phyloP scores from a whole-genome alignment of 352 stramenopile genomes.

The Phytophthora idaei region DNA sequence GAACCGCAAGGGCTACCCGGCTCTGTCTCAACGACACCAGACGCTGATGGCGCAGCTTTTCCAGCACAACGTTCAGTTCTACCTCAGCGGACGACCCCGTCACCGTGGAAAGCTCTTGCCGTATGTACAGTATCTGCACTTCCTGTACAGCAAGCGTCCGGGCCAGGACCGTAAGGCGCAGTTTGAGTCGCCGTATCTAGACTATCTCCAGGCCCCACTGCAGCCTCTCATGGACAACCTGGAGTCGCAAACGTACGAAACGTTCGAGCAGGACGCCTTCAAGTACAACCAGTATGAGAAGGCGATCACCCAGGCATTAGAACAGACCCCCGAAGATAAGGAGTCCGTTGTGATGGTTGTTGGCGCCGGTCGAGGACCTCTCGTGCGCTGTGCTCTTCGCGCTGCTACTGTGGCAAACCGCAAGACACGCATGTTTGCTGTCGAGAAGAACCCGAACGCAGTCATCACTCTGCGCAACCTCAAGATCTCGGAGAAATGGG shows the following conservation, averaged over 20 bases:
- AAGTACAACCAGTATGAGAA: constrained; percentile 98
- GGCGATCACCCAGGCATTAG: constrained; percentile 87
- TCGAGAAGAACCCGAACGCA: constrained; percentile 99
- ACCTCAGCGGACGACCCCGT: constrained; percentile 77
- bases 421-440: constrained; percentile 90
- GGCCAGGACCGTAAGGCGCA: constrained; percentile 81
- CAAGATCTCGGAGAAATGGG: constrained; percentile 87
- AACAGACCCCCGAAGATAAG: constrained; percentile 58
- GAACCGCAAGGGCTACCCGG: constrained; percentile 96
- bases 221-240: constrained; percentile 99
- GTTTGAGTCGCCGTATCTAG: constrained; percentile 94
- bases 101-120: constrained; percentile 77
- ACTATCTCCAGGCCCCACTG: constrained; percentile 96
- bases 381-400: constrained; percentile 91
- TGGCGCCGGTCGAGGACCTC: constrained; percentile 95
- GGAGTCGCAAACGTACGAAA: constrained; percentile 98
- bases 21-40: constrained; percentile 94
- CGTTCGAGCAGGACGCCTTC: constrained; percentile 98
- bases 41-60: constrained; percentile 74
- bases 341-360: constrained; percentile 89
- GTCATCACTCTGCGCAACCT: constrained; percentile 93
- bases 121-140: constrained; percentile 96
- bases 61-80: constrained; percentile 87
- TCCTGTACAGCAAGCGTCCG: constrained; percentile 81
- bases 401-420: constrained; percentile 71